phyloP scores from a whole-genome alignment of 768 basidiomycete species.

The Clitopilus hobsonii region DNA sequence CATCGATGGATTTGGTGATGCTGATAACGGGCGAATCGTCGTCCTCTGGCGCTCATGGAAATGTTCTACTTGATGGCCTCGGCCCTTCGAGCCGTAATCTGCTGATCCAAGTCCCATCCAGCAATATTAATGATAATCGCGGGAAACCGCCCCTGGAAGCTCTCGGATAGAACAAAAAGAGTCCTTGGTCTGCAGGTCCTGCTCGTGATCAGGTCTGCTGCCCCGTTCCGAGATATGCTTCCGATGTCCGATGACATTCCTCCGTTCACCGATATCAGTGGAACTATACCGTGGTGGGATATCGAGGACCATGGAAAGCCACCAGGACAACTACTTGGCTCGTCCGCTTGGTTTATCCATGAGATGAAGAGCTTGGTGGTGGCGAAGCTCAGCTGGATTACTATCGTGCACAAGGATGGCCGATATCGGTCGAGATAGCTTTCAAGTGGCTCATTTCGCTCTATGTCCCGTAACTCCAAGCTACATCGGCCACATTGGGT shows the following conservation, averaged over 20 bases:
- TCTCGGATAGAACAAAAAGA: not conserved
- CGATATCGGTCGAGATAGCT: too few species aligned
- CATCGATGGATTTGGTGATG: not conserved
- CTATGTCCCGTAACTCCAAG: too few species aligned
- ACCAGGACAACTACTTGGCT: too few species aligned
- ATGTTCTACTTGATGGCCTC: not conserved
- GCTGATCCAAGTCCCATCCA: not conserved
- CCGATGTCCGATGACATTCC: not conserved
- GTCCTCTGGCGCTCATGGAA: too few species aligned
- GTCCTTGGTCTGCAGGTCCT: not conserved
- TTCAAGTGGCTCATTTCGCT: too few species aligned
- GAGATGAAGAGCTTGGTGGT: too few species aligned
- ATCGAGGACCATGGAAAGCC: too few species aligned
- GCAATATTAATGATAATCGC: not conserved
- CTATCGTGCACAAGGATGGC: too few species aligned
- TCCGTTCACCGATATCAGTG: not conserved
- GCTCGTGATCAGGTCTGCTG: not conserved
- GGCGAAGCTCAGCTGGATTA: too few species aligned
- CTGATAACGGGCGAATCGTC: not conserved
- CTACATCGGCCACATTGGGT: not conserved
- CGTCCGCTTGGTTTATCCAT: too few species aligned
- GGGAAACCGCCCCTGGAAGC: not conserved
- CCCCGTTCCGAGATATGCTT: not conserved
- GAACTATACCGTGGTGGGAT: too few species aligned
- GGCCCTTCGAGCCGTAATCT: not conserved